Evolutionary conservation across 208 protist genomes (phyloP), one percentile per base, ranked within the genome.

Genomic region (Borovskyia barvae): DNA sequence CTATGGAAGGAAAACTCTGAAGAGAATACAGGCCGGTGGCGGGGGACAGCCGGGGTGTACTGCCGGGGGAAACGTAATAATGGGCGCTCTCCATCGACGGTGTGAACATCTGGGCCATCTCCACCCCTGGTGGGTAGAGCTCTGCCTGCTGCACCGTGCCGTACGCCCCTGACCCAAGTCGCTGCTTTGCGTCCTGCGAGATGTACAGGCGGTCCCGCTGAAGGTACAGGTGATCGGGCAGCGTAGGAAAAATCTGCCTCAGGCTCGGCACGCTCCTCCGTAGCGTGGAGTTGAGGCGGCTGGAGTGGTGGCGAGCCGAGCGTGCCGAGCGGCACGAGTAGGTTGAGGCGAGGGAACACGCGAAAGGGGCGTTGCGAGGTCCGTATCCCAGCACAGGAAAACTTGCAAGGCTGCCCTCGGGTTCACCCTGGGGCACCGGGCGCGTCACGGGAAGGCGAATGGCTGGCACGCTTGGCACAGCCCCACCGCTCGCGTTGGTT

Each of bases 131-230:
- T 8, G 70, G 66, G 62, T 87, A 82, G 35, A 91, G 72, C 72
- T 91, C 75, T 17, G 75, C 84, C 30, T 67, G 77, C 43, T 85
- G 40, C 26, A 91, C 84, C 15, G 65, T 68, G 14, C 77, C 84
- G 59, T 82, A 91, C 19, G 80, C 64, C 2, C 84, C 84, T 17
- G 61, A 63, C 7, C 84, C 84, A 7, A 87, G 57, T 33, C 66
- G 52, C 28, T 55, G 19, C 30, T 50, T 35, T 22, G 35, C 12
- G 20, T 71, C 61, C 32, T 64, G 17, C 28, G 54, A 43, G 22
- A 86, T 45, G 42, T 43, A 66, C 46, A 83, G 46, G 17, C 80
- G 66, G 24, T 76, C 79, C n/a, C 66, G 67, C 29, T 75, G 37
- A 37, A 90, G 53, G 45, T 80, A 61, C 32, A 82, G 51, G 14